A percentile compares a stretch with the other conserved stretches of the same genome.
phyloP scores from a whole-genome alignment of 306 rosid species.

The Cercis canadensis region DNA sequence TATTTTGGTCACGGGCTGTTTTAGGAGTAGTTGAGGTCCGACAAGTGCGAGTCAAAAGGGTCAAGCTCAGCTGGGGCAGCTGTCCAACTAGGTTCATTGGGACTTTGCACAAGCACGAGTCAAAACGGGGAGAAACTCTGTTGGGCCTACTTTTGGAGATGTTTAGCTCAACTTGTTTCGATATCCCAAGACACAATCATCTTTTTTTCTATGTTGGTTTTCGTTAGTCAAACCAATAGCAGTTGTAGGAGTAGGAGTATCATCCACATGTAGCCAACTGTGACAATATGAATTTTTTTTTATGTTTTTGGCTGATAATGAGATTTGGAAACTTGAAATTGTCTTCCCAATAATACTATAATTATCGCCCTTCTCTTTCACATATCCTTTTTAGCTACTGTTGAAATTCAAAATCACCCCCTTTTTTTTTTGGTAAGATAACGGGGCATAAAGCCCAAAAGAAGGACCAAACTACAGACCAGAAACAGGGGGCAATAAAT shows the following conservation, averaged over 20 bases:
- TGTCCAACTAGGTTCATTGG: slow-evolving; percentile 24
- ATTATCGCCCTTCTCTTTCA: too few relatives aligned
- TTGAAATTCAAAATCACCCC: too few relatives aligned
- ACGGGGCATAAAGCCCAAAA: too few relatives aligned
- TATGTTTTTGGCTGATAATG: too few relatives aligned
- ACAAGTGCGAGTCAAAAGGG: slow-evolving; percentile 40
- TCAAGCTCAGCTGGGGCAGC: slow-evolving; percentile 43
- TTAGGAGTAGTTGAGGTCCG: slow-evolving; percentile 39
- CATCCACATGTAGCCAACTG: too few relatives aligned
- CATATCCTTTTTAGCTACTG: too few relatives aligned
- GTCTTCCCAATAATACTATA: too few relatives aligned
- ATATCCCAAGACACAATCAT: slow-evolving; percentile 37
- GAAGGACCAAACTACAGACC: too few relatives aligned
- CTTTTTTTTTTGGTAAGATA: too few relatives aligned
- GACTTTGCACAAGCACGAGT: slow-evolving; percentile 36
- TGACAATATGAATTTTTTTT: too few relatives aligned
- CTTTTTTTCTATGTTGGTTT: slow-evolving; percentile 29
- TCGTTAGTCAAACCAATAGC: slow-evolving; percentile 35
- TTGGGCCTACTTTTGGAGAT: slow-evolving; percentile 19
- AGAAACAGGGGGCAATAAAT: too few relatives aligned
- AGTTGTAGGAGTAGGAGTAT: background rate
- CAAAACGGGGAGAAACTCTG: slow-evolving; percentile 51
- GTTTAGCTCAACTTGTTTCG: slow-evolving; percentile 44
- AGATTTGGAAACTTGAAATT: too few relatives aligned
- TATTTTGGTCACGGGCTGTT: slow-evolving; percentile 42